Conservation (phyloP, 345 rosid genomes). For the Linum tenue region DNA sequence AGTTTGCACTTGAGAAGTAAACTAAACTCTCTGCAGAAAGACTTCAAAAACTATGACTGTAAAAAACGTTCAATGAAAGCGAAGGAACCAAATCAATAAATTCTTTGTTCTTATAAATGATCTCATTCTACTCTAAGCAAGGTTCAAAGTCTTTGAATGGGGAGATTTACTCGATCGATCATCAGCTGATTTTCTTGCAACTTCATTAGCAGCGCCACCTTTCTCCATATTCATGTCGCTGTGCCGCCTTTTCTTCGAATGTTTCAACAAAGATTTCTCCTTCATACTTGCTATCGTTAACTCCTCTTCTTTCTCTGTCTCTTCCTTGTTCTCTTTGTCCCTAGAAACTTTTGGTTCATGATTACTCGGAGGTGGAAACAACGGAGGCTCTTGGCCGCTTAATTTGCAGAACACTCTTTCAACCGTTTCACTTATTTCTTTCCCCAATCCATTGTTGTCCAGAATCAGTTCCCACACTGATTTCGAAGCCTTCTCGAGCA, state of each 20-base stretch:
- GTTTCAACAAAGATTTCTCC: constrained; percentile 30
- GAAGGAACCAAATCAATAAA: too few relatives aligned
- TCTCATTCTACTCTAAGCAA: neutral
- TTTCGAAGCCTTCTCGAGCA: constrained; percentile 42
- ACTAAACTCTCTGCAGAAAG: too few relatives aligned
- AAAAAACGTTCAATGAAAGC: too few relatives aligned
- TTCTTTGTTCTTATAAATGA: too few relatives aligned
- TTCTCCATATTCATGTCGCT: constrained; percentile 34
- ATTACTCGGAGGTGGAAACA: constrained; percentile 26
- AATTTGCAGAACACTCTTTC: too few relatives aligned
- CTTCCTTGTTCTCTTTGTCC: constrained; percentile 24
- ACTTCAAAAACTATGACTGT: too few relatives aligned
- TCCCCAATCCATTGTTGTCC: constrained; percentile 60
- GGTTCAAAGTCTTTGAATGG: neutral
- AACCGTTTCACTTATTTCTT: too few relatives aligned
- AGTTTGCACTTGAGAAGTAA: too few relatives aligned
- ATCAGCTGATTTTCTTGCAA: neutral
- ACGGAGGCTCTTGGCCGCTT: too few relatives aligned
- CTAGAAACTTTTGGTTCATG: constrained; percentile 25
- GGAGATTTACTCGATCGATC: neutral
- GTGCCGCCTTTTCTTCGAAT: constrained; percentile 7
- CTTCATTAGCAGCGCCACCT: constrained; percentile 8
- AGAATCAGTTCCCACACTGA: constrained; percentile 94
- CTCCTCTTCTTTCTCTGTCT: constrained; percentile 13
- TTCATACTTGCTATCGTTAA: constrained; percentile 19